These are phyloP conservation scores for Elasticomyces elasticus DNA, from an alignment of 495 filamentous ascomycete genomes.

Conservation along the genomic window DNA sequence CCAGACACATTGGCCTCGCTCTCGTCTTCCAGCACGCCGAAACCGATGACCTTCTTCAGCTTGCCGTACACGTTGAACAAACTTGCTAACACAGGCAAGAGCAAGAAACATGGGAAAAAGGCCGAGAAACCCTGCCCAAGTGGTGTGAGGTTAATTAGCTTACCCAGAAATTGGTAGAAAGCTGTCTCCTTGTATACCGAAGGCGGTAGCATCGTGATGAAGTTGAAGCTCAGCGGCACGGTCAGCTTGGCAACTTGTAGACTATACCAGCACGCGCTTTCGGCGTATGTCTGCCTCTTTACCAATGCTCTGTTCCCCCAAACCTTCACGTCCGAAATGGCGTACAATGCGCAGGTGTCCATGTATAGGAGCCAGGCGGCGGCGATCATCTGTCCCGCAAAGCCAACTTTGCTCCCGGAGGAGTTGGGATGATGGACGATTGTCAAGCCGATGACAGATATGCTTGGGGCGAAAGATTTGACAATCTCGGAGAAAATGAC, in stretches of 20 bases:
- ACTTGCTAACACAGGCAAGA: constrained; percentile 72
- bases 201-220: constrained; percentile 72
- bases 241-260: constrained; percentile 81
- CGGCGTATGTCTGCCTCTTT: constrained; percentile 76
- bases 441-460: constrained; percentile 76
- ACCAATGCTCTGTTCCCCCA: constrained; percentile 92
- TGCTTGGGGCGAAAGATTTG: constrained; percentile 59
- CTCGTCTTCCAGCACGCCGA: constrained; percentile 64
- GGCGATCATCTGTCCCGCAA: constrained; percentile 74
- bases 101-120: constrained; percentile 77
- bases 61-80: constrained; percentile 79
- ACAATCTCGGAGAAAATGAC: constrained; percentile 89
- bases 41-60: constrained; percentile 66
- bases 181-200: constrained; percentile 57
- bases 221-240: constrained; percentile 89
- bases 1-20: constrained; percentile 58
- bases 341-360: constrained; percentile 72
- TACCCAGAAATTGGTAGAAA: constrained; percentile 80
- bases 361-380: constrained; percentile 90
- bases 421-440: constrained; percentile 66
- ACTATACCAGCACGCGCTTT: constrained; percentile 91
- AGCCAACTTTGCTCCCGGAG: constrained; percentile 59
- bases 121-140: constrained; percentile 77
- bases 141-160: constrained; percentile 72
- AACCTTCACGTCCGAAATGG: constrained; percentile 79